Base-by-base conservation (phyloP, 306 rosid species). In the Elaeagnus macrophylla region DNA sequence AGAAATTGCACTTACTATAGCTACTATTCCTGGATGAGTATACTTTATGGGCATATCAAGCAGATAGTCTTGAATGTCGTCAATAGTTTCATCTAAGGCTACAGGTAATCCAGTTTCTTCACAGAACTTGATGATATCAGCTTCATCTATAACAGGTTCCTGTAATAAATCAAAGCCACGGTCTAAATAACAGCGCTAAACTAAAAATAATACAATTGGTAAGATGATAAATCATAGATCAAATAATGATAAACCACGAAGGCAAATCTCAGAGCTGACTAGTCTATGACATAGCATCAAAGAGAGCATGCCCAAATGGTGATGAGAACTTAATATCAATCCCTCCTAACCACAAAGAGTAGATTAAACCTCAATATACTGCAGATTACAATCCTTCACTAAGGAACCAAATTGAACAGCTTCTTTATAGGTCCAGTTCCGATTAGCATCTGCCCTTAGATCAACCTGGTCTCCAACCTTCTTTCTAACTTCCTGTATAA, bases 61-160 rank as follows among this genome's bases (percentile, higher is more conserved):
- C 48, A 70, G 88, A 75, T 84, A 74, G 62, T 69, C 87, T 71
- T 77, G 77, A 77, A 80, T 64, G 57, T 36, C 18, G 54, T 77
- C 94, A 39, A 91, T 54, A 52, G 95, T 86, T 82, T 91, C 97
- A 75, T 91, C 97, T 53, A 91, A 73, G 16, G 96, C 97, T 68
- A 91, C 93, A 47, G 89, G 82, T 52, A 86, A 65, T 60, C 95
- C 87, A 57, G 86, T 86, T 72, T 86, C 89, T 78, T 84, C 75
- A 53, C 96, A 86, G 67, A 91, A 91, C 71, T 56, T 80, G 65
- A 86, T 57, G 59, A 91, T 86, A 66, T 88, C 86, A 61, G 68
- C 78, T 75, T 80, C 95, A 67, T 75, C 61, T 62, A 60, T 74
- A 68, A 86, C 96, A 72, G 97, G 97, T 68, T 91, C 97, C 97